phyloP scores from a whole-genome alignment of 345 rosid genomes.

The Jatropha curcas region DNA sequence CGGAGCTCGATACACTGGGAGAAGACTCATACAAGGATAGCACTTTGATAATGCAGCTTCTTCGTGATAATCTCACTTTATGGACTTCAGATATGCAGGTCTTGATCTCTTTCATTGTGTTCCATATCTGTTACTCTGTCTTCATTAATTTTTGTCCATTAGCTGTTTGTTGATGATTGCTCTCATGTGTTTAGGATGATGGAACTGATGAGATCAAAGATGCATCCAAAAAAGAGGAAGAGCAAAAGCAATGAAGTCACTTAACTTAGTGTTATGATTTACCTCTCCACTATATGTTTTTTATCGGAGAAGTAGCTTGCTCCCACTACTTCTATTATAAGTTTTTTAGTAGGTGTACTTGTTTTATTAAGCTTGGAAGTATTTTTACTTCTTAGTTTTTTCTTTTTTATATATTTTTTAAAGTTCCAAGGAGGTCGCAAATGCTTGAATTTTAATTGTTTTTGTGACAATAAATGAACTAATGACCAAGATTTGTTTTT shows the following conservation, averaged over 20 bases:
- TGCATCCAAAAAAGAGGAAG: conserved; percentile 42
- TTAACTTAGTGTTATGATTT: neutral
- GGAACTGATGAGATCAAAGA: conserved; percentile 52
- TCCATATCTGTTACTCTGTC: neutral
- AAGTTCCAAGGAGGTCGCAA: conserved; percentile 16
- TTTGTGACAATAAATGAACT: conserved; percentile 31
- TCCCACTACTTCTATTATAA: conserved; percentile 19
- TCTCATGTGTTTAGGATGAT: conserved; percentile 34
- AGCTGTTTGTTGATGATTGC: conserved; percentile 10
- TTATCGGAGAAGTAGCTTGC: conserved; percentile 36
- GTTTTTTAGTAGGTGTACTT: conserved; percentile 16
- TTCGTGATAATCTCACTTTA: conserved; percentile 40
- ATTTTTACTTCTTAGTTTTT: conserved; percentile 21
- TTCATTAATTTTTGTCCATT: neutral
- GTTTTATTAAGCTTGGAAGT: conserved; percentile 17
- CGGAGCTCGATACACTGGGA: conserved; percentile 39
- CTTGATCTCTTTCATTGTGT: neutral
- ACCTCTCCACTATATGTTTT: conserved; percentile 38
- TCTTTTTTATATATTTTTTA: conserved; percentile 17
- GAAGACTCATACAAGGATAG: conserved; percentile 43
- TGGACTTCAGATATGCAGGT: conserved; percentile 75
- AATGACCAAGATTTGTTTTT: conserved; percentile 14
- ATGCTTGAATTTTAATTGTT: conserved; percentile 12
- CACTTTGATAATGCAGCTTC: conserved; percentile 41
- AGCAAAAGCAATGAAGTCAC: conserved; percentile 39